Percentiles rank a stretch among this genome's conserved stretches.
phyloP scores from a whole-genome alignment of 768 basidiomycete genomes.

The Coprinellus aureogranulatus region DNA sequence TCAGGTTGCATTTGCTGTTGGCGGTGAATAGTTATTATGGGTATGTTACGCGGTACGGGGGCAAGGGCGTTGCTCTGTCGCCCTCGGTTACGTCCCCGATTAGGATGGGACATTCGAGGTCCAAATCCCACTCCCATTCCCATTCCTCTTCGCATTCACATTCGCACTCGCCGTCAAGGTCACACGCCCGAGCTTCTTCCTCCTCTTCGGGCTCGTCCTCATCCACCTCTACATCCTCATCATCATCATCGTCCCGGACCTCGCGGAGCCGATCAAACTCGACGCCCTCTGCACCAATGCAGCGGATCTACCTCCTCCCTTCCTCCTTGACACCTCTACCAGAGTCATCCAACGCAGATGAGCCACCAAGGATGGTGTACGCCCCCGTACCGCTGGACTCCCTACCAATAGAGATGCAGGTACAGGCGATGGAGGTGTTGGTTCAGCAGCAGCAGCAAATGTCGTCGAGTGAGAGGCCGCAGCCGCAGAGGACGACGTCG shows the following conservation, averaged over 20 bases:
- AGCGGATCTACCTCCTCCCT: conserved; percentile 65
- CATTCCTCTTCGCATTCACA: no score
- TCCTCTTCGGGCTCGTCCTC: conserved; percentile 4
- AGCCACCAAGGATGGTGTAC: conserved; percentile 64
- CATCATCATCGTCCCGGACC: conserved; percentile 22
- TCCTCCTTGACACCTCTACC: no score
- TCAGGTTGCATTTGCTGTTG: no score
- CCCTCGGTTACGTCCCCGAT: no score
- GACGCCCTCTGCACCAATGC: conserved; percentile 22
- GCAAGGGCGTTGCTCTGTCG: conserved; percentile 9
- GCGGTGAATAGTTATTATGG: conserved; percentile 67
- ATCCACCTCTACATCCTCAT: conserved; percentile 11
- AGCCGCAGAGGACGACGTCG: no score
- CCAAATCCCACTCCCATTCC: not conserved
- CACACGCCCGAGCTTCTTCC: no score
- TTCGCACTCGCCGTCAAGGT: no score
- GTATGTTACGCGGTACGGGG: conserved; percentile 46
- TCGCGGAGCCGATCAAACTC: conserved; percentile 15
- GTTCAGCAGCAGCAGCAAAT: conserved; percentile 25
- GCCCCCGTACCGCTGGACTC: conserved; percentile 63
- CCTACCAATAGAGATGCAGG: conserved; percentile 52
- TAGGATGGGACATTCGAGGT: no score
- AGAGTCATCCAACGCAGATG: no score
- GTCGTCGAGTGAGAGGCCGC: no score
- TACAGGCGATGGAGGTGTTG: conserved; percentile 69